Base-by-base conservation (phyloP, 345 rosid species). In the Schrenkiella parvula region DNA sequence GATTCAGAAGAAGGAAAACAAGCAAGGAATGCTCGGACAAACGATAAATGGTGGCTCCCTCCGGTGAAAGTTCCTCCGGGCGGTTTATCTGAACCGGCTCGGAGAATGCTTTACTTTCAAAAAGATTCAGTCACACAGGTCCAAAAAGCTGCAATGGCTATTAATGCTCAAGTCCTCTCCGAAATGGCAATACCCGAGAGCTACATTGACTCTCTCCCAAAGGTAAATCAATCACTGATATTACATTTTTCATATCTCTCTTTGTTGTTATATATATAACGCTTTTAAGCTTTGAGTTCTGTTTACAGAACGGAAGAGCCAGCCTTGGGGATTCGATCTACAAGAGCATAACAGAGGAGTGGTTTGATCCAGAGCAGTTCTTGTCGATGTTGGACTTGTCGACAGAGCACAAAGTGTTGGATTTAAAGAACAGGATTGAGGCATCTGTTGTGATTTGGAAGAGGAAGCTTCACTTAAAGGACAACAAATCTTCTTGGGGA, bases 51-150 rank as follows among this genome's bases (percentile, higher is more conserved):
- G 99, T 95, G 99, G 99, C 83, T 88, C 23, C 99, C 99, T 10
- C 77, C 82, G 0, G 96, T 81, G 51, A 91, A 88, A 72, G 98
- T 95, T 55, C 93, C 98, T 2, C 67, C 79, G 1, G 58, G 82
- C 0, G 99, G 99, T 13, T 73, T 95, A 39, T 87, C 99, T 1
- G 93, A 87, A 6, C 22, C 52, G 5, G 81, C 89, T 0, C 62
- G 89, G 58, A 88, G 81, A 81, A 86, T 89, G 89, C 64, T 91
- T 71, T 87, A 84, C 44, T 76, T 64, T 56, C 98, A 95, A 70
- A 95, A 95, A 75, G 99, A 95, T 47, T 82, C 93, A n/a, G 95
- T 95, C n/a, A 95, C 87, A 71, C 99, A 95, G 47, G 98, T 91
- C 2, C 90, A 89, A 15, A 95, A 91, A 76, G 96, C 97, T 59